Conservation (phyloP, 805 yeast species). For the Pichia nakasei region DNA sequence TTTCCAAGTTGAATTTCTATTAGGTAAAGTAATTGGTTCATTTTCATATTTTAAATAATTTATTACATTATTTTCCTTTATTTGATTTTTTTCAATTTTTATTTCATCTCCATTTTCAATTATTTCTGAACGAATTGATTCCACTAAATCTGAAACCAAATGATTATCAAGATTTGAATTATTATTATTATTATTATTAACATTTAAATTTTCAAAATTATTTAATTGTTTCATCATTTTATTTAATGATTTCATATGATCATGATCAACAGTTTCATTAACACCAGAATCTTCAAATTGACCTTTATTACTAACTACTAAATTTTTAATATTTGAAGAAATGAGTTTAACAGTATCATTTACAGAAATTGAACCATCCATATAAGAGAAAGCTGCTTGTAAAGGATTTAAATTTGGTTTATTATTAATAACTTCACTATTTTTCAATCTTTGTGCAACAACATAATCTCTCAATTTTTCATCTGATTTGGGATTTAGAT, state of each 20-base stretch:
- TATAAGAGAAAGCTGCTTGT: conserved; percentile 7
- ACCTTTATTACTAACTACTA: neutral
- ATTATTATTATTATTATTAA: neutral
- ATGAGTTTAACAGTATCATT: neutral
- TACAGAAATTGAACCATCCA: conserved; percentile 5
- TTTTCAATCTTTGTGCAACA: conserved; percentile 7
- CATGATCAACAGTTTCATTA: conserved; percentile 2
- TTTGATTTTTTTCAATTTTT: conserved; percentile 1
- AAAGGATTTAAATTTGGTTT: conserved; percentile 5
- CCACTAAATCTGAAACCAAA: neutral
- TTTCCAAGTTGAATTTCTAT: conserved; percentile 7
- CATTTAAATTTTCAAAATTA: neutral
- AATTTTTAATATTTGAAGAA: neutral
- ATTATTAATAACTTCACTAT: conserved; percentile 7
- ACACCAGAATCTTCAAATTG: conserved; percentile 5
- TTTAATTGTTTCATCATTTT: conserved; percentile 1
- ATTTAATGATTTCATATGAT: conserved; percentile 3
- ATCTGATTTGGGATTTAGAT: neutral
- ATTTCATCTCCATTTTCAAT: neutral
- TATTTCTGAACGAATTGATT: neutral
- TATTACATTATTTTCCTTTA: neutral
- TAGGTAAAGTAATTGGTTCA: conserved; percentile 7
- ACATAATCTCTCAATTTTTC: conserved; percentile 1
- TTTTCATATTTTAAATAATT: neutral
- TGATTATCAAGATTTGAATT: neutral